Evolutionary conservation across 1,139 yeast species (phyloP), one percentile per base, ranked within the genome.

Genomic region (Scheffersomyces lignicola): DNA sequence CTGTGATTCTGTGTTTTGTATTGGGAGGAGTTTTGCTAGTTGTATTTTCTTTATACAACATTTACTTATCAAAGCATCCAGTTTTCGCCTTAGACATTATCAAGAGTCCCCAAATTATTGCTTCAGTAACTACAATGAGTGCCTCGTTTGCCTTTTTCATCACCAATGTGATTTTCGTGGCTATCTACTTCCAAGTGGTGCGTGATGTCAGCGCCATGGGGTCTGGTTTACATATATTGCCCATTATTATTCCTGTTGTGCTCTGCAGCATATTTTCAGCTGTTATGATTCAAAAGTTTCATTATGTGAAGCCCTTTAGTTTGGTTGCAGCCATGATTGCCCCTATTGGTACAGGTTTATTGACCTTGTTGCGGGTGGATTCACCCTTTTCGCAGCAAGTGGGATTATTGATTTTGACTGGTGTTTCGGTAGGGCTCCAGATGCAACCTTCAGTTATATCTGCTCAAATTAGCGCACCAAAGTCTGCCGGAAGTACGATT

Each of bases 1-100:
- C 72, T 14, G 73, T 73, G 4, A 76, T 78, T 11, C 45, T 59
- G 5, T 60, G 77, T 57, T 63, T 76, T 34, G 48, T 61, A 1
- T 48, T 77, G 17, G 82, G 83, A 4, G 73, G 71, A 0, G 15
- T 52, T 10, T 32, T 51, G 5, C 20, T 32, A 18, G 40, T 51
- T 28, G 36, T 33, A 2, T 62, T 58, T 36, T 36, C 47, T 8
- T 29, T 57, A n/a, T 62, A 65, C 64, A 60, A 59, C 39, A 58
- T 53, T 35, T 39, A 30, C 13, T 53, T 40, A 29, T 52, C 63
- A 26, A 57, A 50, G 29, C 38, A 44, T 29, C 69, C 62, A 29
- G 47, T 63, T 16, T 48, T 65, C 31, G 64, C 64, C 3, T 39
- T 44, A 7, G 59, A 54, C 18, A 52, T 62, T 21, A 50, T 60